Percentiles rank a stretch among this genome's conserved stretches.
phyloP scores from a whole-genome alignment of 75 land plant species.

The Pinus taeda region DNA sequence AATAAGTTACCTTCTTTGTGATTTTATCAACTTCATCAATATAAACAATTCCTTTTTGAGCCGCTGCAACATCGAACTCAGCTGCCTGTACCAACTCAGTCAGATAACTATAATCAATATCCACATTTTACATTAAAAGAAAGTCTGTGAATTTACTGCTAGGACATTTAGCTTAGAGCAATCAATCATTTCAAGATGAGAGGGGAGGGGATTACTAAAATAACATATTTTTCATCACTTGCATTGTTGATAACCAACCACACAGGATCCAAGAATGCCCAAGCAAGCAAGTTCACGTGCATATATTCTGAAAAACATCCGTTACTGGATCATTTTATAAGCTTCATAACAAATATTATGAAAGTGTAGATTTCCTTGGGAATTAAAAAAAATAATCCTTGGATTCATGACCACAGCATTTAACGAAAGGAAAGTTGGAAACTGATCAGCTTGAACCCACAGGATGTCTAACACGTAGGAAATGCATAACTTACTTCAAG shows the following conservation, averaged over 20 bases:
- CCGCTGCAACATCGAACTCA: conserved; percentile 65
- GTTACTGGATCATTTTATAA: neutral
- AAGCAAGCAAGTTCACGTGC: too few species aligned
- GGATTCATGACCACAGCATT: neutral
- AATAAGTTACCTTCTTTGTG: conserved; percentile 52
- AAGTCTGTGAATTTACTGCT: neutral
- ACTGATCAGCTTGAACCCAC: neutral
- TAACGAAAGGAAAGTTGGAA: neutral
- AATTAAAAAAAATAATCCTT: neutral
- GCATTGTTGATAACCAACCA: neutral
- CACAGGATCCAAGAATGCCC: too few species aligned
- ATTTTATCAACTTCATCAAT: conserved; percentile 82
- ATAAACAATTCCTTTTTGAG: conserved; percentile 75
- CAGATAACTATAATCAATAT: neutral
- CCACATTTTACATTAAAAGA: neutral
- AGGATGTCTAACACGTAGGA: neutral
- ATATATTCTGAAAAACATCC: neutral
- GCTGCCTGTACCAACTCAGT: conserved; percentile 39
- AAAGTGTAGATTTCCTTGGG: neutral
- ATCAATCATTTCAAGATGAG: neutral
- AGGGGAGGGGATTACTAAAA: neutral
- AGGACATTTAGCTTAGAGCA: neutral
- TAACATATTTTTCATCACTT: neutral
- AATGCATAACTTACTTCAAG: neutral
- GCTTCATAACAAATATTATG: neutral